Conservation (phyloP, 768 basidiomycete species). For the Solioccasus polychromus region DNA sequence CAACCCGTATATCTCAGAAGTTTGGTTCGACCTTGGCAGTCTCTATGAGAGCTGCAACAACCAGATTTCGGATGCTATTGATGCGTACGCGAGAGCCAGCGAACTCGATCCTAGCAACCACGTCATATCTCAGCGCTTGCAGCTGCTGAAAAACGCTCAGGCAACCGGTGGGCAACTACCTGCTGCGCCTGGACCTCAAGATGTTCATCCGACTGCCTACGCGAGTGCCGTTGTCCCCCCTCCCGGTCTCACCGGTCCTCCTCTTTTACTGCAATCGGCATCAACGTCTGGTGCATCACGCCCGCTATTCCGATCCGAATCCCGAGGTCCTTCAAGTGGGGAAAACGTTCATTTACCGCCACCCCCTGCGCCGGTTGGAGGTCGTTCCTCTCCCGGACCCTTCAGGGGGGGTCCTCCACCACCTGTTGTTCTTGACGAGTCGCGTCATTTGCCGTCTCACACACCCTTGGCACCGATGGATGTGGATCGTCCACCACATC, state of each 20-base stretch:
- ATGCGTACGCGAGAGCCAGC: constrained; percentile 92
- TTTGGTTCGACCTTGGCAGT: constrained; percentile 88
- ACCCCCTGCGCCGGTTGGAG: constrained; percentile 47
- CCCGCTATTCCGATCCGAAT: constrained; percentile 64
- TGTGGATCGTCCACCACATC: constrained; percentile 54
- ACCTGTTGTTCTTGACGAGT: constrained; percentile 76
- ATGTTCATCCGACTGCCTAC: constrained; percentile 95
- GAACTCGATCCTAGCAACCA: constrained; percentile 89
- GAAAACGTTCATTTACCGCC: constrained; percentile 51
- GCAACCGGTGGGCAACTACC: constrained; percentile 69
- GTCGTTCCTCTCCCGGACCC: constrained; percentile 63
- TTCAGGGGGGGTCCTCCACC: constrained; percentile 84
- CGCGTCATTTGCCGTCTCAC: constrained; percentile 62
- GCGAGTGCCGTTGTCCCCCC: constrained; percentile 75
- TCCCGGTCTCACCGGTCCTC: constrained; percentile 64
- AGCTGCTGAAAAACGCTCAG: constrained; percentile 78
- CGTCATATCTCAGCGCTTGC: constrained; percentile 77
- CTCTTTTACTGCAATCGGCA: constrained; percentile 54
- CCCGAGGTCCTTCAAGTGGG: constrained; percentile 49
- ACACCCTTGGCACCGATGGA: constrained; percentile 79
- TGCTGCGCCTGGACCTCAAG: constrained; percentile 89
- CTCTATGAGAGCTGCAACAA: constrained; percentile 99
- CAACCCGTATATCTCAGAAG: constrained; percentile 91
- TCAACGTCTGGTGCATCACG: constrained; percentile 25
- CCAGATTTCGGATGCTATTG: constrained; percentile 97